Evolutionary conservation across 1,284 basidiomycete species (phyloP).

Genomic region (Vanrija humicola): DNA sequence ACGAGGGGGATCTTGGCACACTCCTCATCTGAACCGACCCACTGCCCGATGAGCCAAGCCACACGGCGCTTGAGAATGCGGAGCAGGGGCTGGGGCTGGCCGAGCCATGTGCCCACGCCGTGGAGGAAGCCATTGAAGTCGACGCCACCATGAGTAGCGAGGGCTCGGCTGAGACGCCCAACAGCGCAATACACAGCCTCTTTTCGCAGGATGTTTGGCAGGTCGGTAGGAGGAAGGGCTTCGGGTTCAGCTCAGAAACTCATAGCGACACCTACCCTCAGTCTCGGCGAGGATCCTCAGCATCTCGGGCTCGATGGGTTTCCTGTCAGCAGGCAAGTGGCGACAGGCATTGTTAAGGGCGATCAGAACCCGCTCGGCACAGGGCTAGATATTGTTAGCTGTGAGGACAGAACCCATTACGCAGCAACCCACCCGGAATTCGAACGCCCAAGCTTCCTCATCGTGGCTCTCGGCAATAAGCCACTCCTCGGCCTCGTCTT

Average conservation of each 20-base stretch:
- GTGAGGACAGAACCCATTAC: not conserved
- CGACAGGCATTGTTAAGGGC: constrained; percentile 70
- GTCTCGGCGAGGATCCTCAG: constrained; percentile 57
- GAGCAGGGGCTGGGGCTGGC: constrained; percentile 51
- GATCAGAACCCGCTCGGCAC: constrained; percentile 80
- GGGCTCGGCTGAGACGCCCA: constrained; percentile 69
- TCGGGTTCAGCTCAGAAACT: constrained; percentile 1
- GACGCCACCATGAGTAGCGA: constrained; percentile 48
- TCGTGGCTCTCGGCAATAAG: constrained; percentile 70
- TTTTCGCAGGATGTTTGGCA: constrained; percentile 67
- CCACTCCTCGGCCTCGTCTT: constrained; percentile 85
- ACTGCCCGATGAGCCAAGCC: constrained; percentile 84
- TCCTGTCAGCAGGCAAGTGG: constrained; percentile 51
- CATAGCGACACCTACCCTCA: constrained; percentile 51
- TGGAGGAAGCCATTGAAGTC: constrained; percentile 39
- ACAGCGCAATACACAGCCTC: constrained; percentile 85
- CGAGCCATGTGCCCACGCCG: constrained; percentile 33
- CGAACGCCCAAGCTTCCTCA: constrained; percentile 84
- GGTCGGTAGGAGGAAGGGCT: constrained; percentile 53
- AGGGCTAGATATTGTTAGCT: constrained; percentile 55
- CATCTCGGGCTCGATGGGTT: constrained; percentile 65
- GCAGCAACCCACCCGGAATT: constrained; percentile 63
- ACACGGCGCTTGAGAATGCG: constrained; percentile 83
- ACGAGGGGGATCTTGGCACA: constrained; percentile 62
- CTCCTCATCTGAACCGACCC: constrained; percentile 61